Evolutionary conservation across 768 basidiomycete genomes (phyloP).

Genomic region (Lactarius deliciosus): DNA sequence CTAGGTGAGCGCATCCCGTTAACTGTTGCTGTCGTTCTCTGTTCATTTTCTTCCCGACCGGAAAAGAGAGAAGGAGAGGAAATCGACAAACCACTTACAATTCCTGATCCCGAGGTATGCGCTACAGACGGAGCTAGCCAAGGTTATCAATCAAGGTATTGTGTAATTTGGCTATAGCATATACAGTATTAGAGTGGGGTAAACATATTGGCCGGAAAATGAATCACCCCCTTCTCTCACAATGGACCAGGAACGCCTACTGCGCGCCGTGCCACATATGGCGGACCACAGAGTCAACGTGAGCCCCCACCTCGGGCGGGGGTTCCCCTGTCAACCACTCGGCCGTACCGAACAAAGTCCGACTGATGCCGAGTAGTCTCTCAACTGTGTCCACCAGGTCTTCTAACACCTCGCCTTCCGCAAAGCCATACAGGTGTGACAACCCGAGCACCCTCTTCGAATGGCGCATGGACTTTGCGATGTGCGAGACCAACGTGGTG

Average conservation of each 20-base stretch:
- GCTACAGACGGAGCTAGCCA: too few relatives aligned
- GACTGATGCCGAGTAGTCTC: slow-evolving; percentile 41
- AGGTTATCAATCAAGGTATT: not conserved
- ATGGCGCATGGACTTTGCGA: slow-evolving; percentile 38
- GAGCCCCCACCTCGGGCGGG: not conserved
- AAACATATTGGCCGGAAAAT: not conserved
- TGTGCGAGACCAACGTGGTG: slow-evolving; percentile 36
- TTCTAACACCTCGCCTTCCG: slow-evolving; percentile 44
- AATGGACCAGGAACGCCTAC: not conserved
- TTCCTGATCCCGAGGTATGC: not conserved
- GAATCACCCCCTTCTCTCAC: not conserved
- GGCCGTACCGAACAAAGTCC: slow-evolving; percentile 46
- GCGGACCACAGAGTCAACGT: not conserved
- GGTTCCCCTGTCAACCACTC: slow-evolving; percentile 41
- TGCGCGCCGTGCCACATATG: slow-evolving; percentile 2
- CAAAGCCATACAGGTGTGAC: slow-evolving; percentile 43
- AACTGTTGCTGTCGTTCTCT: not conserved
- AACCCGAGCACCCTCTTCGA: slow-evolving; percentile 38
- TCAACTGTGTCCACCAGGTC: slow-evolving; percentile 46
- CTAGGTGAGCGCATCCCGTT: not conserved
- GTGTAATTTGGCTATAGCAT: not conserved
- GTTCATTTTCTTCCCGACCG: not conserved
- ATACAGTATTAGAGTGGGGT: not conserved
- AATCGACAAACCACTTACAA: not conserved
- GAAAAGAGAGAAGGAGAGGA: not conserved